phyloP scores from a whole-genome alignment of 2,329 filamentous ascomycete genomes.

The Phyllosticta citribraziliensis region DNA sequence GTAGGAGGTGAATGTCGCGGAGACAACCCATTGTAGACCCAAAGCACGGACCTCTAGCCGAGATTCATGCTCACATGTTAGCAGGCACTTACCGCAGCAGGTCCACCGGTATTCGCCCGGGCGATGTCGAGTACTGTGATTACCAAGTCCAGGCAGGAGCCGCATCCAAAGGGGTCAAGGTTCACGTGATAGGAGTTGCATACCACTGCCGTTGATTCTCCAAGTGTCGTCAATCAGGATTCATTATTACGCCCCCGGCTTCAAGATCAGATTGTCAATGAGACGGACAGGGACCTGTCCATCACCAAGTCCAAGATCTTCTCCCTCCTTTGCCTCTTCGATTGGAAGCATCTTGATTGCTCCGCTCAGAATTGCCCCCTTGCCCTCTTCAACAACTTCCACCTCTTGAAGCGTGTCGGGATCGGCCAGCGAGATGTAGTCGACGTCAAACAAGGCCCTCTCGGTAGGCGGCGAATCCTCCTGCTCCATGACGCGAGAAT shows the following conservation, averaged over 20 bases:
- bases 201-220: not conserved
- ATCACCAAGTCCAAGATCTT: conserved; percentile 61
- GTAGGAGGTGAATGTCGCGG: not conserved
- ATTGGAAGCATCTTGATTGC: conserved; percentile 84
- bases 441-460: conserved; percentile 67
- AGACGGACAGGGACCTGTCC: conserved; percentile 69
- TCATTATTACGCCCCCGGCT: conserved; percentile 14
- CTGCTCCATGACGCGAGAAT: conserved; percentile 51
- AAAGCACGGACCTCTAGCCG: not conserved
- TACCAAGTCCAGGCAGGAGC: not conserved
- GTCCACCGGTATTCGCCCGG: too few species aligned
- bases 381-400: conserved; percentile 54
- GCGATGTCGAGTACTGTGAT: not conserved
- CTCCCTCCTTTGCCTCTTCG: conserved; percentile 57
- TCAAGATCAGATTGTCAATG: conserved; percentile 83
- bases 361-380: conserved; percentile 77
- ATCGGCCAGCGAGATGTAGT: conserved; percentile 88
- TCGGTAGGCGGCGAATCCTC: conserved; percentile 47
- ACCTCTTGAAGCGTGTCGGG: conserved; percentile 75
- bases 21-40: not conserved
- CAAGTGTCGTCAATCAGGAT: not conserved
- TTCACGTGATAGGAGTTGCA: not conserved
- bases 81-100: not conserved
- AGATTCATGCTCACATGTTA: too few species aligned
- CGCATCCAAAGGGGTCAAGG: not conserved